Conservation (phyloP, 108 stramenopile species). For the Schizochytrium sp. region DNA sequence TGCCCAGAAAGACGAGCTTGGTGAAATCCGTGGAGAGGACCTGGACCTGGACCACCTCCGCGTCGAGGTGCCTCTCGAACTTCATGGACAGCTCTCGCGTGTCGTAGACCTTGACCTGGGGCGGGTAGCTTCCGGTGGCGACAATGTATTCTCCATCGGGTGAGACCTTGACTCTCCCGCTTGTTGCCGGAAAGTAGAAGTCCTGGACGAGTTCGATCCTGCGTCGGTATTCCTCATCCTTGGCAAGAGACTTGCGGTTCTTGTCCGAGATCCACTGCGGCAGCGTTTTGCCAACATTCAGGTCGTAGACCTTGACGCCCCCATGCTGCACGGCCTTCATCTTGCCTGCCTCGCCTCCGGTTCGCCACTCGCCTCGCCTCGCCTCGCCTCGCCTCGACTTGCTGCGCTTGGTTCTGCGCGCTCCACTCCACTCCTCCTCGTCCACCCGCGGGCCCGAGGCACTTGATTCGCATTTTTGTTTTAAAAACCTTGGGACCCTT, state of each 20-base stretch:
- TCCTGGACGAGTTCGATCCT: conserved; percentile 96
- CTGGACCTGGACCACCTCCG: conserved; percentile 77
- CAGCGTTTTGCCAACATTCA: conserved; percentile 72
- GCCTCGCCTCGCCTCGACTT: too few species aligned
- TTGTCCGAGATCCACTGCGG: conserved; percentile 94
- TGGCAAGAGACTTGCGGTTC: conserved; percentile 73
- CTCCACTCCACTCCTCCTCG: too few species aligned
- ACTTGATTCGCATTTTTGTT: too few species aligned
- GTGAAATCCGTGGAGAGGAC: conserved; percentile 82
- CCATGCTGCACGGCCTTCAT: conserved; percentile 80
- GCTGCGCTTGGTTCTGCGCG: too few species aligned
- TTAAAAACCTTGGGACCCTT: too few species aligned
- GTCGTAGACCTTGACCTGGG: conserved; percentile 87
- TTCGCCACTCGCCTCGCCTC: not conserved
- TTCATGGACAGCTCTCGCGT: conserved; percentile 88
- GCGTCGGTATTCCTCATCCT: conserved; percentile 74
- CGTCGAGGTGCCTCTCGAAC: conserved; percentile 88
- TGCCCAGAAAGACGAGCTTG: conserved; percentile 80
- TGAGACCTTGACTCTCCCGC: conserved; percentile 60
- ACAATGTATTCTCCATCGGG: conserved; percentile 78
- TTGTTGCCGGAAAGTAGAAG: conserved; percentile 82
- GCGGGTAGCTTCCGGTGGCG: conserved; percentile 86
- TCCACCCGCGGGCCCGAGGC: too few species aligned
- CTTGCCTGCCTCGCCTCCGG: not conserved
- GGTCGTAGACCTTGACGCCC: conserved; percentile 74